Evolutionary conservation across 805 yeast genomes (phyloP).

Genomic region (Barnettozyma siamensis): DNA sequence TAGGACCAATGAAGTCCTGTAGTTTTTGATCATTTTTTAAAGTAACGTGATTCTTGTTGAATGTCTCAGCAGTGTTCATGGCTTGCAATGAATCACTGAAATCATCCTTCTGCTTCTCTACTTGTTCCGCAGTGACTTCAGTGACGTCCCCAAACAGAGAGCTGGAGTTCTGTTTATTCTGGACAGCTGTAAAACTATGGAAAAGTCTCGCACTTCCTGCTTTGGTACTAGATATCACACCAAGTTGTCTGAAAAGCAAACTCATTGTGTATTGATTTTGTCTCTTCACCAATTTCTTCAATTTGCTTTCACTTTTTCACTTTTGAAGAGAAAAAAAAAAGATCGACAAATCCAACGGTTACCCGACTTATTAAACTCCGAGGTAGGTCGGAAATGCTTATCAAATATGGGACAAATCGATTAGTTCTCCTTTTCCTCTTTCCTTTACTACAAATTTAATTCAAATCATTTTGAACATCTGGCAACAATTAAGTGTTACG

Average conservation of each 20-base stretch:
- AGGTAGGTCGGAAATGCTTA: neutral
- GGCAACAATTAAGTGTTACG: no score
- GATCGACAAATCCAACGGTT: neutral
- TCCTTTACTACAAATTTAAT: neutral
- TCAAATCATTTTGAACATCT: neutral
- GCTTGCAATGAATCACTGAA: slow-evolving; percentile 23
- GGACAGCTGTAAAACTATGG: neutral
- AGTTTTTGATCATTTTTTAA: slow-evolving; percentile 30
- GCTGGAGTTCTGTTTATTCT: slow-evolving; percentile 2
- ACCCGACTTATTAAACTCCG: neutral
- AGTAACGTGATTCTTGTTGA: slow-evolving; percentile 25
- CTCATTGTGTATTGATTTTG: no score
- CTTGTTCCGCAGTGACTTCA: slow-evolving; percentile 12
- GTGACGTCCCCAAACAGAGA: slow-evolving; percentile 24
- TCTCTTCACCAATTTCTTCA: neutral
- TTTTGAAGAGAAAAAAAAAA: neutral
- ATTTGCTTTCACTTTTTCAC: neutral
- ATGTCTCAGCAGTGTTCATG: slow-evolving; percentile 18
- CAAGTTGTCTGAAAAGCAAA: slow-evolving; percentile 1
- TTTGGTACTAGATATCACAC: slow-evolving; percentile 4
- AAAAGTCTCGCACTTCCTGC: neutral
- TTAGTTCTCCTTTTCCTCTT: neutral
- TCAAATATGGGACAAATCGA: neutral
- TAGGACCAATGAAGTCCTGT: slow-evolving; percentile 45
- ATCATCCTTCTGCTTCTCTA: slow-evolving; percentile 15